These are phyloP conservation scores for Aureobasidium namibiae DNA, from an alignment of 2,329 filamentous ascomycete genomes.

Conservation along the genomic window DNA sequence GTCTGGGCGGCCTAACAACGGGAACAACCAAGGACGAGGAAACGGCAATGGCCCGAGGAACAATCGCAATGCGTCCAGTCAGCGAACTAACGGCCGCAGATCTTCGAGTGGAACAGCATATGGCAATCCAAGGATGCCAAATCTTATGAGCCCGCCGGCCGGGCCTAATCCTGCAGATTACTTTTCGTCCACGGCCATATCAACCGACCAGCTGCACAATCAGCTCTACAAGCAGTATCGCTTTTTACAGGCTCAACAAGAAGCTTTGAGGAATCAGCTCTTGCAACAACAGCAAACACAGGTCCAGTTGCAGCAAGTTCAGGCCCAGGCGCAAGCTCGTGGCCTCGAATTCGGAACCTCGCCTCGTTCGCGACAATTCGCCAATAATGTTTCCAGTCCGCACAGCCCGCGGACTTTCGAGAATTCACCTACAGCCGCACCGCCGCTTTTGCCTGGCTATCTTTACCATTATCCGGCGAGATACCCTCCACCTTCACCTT, in stretches of 20 bases:
- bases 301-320: slow-evolving; percentile 23
- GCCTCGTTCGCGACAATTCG: slow-evolving; percentile 27
- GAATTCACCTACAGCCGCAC: slow-evolving; percentile 27
- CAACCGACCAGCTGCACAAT: slow-evolving; percentile 37
- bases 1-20: slow-evolving; percentile 40
- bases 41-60: slow-evolving; percentile 36
- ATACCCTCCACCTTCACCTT: slow-evolving; percentile 31
- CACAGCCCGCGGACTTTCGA: slow-evolving; percentile 24
- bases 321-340: slow-evolving; percentile 28
- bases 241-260: slow-evolving; percentile 28
- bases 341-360: slow-evolving; percentile 31
- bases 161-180: slow-evolving; percentile 33
- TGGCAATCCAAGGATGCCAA: slow-evolving; percentile 30
- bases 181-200: slow-evolving; percentile 24
- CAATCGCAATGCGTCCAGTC: slow-evolving; percentile 40
- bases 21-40: slow-evolving; percentile 10
- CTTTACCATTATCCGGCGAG: slow-evolving; percentile 39
- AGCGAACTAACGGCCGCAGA: slow-evolving; percentile 44
- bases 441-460: slow-evolving; percentile 33
- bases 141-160: slow-evolving; percentile 36
- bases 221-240: slow-evolving; percentile 41
- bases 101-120: slow-evolving; percentile 49
- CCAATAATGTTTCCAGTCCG: slow-evolving; percentile 24
- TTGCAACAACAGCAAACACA: slow-evolving; percentile 33
- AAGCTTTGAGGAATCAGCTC: slow-evolving; percentile 32